These are phyloP conservation scores for Tolypocladium endophyticum DNA, from an alignment of 2,329 filamentous ascomycete genomes.

Conservation along the genomic window DNA sequence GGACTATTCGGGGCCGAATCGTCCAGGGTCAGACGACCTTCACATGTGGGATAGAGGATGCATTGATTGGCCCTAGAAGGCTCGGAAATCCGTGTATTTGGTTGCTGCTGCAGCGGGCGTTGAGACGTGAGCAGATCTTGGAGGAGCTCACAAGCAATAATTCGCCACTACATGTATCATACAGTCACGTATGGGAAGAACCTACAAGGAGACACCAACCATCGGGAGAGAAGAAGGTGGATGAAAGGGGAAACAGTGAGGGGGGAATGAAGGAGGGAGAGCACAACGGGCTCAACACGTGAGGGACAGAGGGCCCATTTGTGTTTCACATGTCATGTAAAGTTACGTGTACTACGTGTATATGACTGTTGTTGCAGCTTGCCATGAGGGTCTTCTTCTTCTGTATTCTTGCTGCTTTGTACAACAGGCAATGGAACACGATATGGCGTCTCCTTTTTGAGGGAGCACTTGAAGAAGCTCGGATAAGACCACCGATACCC, in stretches of 20 bases:
- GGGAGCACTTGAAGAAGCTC: not conserved
- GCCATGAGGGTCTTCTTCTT: not conserved
- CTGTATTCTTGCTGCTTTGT: not conserved
- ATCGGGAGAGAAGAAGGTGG: not conserved
- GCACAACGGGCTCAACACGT: not conserved
- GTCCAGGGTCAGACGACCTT: not conserved
- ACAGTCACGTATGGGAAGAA: not conserved
- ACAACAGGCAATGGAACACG: not conserved
- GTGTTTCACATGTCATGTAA: not conserved
- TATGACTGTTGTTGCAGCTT: not conserved
- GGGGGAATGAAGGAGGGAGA: not conserved
- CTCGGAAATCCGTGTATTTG: not conserved
- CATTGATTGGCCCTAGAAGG: not conserved
- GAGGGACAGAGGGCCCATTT: not conserved
- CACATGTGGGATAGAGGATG: not conserved
- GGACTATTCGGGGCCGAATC: not conserved
- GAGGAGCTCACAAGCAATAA: not conserved
- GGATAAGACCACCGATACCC: not conserved
- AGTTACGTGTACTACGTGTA: not conserved
- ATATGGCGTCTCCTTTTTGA: not conserved
- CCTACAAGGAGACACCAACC: not conserved
- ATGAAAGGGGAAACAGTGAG: not conserved
- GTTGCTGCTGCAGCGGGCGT: slow-evolving; percentile 1
- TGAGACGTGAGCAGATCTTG: not conserved
- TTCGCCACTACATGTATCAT: slow-evolving; percentile 1